Evolutionary conservation across 495 filamentous ascomycete genomes (phyloP).

Genomic region (Podospora pseudocomata): DNA sequence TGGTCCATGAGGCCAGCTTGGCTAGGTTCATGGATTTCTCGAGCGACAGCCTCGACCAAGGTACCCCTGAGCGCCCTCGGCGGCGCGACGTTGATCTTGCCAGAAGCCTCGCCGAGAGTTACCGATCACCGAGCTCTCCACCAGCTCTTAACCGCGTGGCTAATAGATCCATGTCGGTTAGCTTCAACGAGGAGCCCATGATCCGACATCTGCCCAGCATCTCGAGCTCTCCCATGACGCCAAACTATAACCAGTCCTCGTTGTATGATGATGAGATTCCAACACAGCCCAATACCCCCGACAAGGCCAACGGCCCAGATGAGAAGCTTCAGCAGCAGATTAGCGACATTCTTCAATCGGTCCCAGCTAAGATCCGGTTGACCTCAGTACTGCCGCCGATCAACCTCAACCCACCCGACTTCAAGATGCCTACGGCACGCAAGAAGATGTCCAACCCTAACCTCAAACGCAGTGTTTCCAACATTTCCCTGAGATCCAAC

Average conservation of each 20-base stretch:
- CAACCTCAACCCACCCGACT: slow-evolving; percentile 48
- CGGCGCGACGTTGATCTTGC: slow-evolving; percentile 25
- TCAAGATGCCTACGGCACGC: slow-evolving; percentile 39
- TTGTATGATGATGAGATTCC: slow-evolving; percentile 27
- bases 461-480: slow-evolving; percentile 41
- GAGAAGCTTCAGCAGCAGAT: slow-evolving; percentile 82
- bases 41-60: slow-evolving; percentile 28
- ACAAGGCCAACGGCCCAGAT: slow-evolving; percentile 41
- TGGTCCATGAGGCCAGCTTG: slow-evolving; percentile 32
- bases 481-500: slow-evolving; percentile 36
- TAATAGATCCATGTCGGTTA: slow-evolving; percentile 40
- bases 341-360: slow-evolving; percentile 71
- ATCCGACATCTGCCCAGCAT: slow-evolving; percentile 35
- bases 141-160: slow-evolving; percentile 34
- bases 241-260: slow-evolving; percentile 13
- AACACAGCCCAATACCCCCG: slow-evolving; percentile 36
- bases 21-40: slow-evolving; percentile 29
- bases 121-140: slow-evolving; percentile 44
- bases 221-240: slow-evolving; percentile 27
- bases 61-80: slow-evolving; percentile 37
- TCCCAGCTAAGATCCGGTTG: slow-evolving; percentile 77
- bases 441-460: slow-evolving; percentile 38
- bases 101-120: slow-evolving; percentile 29
- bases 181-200: slow-evolving; percentile 42
- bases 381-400: slow-evolving; percentile 48